Percentiles rank a stretch among this genome's conserved stretches.
Evolutionary conservation across 2,329 filamentous ascomycete genomes (phyloP).

Genomic region (Fusarium illudens): DNA sequence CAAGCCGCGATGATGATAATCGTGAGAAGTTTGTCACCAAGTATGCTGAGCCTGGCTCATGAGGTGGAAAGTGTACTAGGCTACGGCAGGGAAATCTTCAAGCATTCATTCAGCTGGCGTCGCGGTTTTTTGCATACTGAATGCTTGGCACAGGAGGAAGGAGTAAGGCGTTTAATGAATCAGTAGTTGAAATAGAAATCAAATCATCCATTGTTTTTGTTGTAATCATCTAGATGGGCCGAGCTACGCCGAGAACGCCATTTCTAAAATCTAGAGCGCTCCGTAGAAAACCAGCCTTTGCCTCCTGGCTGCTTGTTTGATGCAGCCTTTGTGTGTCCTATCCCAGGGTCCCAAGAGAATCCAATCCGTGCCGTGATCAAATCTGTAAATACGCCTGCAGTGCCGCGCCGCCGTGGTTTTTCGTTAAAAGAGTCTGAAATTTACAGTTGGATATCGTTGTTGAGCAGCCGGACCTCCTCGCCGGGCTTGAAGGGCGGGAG

Average conservation of each 20-base stretch:
- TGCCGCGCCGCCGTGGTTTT: slow-evolving; percentile 30
- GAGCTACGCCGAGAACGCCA: slow-evolving; percentile 38
- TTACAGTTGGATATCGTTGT: slow-evolving; percentile 85
- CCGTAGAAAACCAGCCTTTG: slow-evolving; percentile 32
- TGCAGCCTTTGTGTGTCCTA: slow-evolving; percentile 31
- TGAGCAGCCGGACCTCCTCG: slow-evolving; percentile 88
- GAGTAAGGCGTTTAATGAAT: slow-evolving; percentile 32
- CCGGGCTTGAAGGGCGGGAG: slow-evolving; percentile 96
- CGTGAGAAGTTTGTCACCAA: slow-evolving; percentile 46
- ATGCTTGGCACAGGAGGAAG: slow-evolving; percentile 12
- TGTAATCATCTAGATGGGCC: slow-evolving; percentile 35
- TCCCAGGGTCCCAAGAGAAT: slow-evolving; percentile 29
- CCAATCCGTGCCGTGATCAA: slow-evolving; percentile 32
- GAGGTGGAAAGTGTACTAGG: neutral
- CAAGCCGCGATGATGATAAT: slow-evolving; percentile 63
- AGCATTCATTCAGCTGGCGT: slow-evolving; percentile 23
- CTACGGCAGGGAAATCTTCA: neutral
- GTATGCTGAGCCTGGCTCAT: slow-evolving; percentile 19
- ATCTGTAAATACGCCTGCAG: slow-evolving; percentile 38
- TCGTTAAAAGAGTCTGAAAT: slow-evolving; percentile 10
- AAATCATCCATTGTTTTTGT: slow-evolving; percentile 34
- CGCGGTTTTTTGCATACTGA: slow-evolving; percentile 29
- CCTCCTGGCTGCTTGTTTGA: slow-evolving; percentile 24
- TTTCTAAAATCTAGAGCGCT: slow-evolving; percentile 38
- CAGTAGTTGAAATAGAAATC: slow-evolving; percentile 15